Percentiles rank a stretch among this genome's conserved stretches.
Conservation (phyloP, 1,284 basidiomycete species). For the Sporisorium sorghi region DNA sequence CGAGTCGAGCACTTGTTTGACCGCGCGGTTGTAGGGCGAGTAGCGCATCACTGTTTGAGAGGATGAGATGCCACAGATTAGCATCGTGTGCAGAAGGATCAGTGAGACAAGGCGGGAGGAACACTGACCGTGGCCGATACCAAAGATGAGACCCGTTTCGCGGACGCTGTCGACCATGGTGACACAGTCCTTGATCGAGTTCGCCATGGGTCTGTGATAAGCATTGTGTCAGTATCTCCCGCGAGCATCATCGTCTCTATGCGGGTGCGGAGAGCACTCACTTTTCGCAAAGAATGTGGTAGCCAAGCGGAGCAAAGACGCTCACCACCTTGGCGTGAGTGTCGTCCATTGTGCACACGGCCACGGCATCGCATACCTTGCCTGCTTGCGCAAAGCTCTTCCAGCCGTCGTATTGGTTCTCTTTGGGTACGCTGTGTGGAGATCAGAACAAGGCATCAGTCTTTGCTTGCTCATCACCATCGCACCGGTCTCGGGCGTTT, state of each 20-base stretch:
- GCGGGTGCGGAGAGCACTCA: background rate
- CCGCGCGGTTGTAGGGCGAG: conserved; percentile 41
- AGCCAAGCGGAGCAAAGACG: conserved; percentile 36
- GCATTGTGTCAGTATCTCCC: background rate
- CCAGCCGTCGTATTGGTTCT: conserved; percentile 40
- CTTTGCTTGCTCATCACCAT: background rate
- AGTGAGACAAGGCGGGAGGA: background rate
- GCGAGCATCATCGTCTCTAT: background rate
- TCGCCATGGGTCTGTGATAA: conserved; percentile 27
- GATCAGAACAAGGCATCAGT: background rate
- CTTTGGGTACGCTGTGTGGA: conserved; percentile 13
- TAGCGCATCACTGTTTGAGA: conserved; percentile 26
- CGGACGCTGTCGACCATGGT: conserved; percentile 35
- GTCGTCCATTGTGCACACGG: conserved; percentile 45
- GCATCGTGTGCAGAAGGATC: background rate
- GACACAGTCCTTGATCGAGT: conserved; percentile 46
- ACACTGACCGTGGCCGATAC: conserved; percentile 34
- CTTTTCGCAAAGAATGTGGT: conserved; percentile 48
- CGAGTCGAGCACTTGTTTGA: conserved; percentile 38
- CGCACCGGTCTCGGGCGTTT: background rate
- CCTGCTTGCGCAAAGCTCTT: conserved; percentile 32
- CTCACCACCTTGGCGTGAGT: conserved; percentile 42
- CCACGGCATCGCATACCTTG: conserved; percentile 44
- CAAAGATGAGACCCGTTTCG: conserved; percentile 29
- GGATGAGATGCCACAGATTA: background rate